These are phyloP conservation scores for Vicia villosa DNA, from an alignment of 306 rosid species.

Conservation along the genomic window DNA sequence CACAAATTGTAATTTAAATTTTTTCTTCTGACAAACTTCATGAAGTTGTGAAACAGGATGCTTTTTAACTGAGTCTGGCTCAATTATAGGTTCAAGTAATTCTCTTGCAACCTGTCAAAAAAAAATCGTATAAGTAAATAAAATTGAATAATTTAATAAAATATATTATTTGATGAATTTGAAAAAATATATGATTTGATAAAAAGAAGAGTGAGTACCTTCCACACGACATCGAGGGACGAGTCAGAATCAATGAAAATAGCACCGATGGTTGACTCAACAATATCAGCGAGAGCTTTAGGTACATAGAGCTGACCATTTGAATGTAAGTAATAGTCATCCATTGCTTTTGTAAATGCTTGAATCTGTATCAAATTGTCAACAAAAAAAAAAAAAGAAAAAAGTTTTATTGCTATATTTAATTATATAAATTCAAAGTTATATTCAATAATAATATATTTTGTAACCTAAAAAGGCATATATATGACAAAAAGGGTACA, in stretches of 20 bases:
- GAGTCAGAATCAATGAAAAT: neutral
- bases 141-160: neutral
- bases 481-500: too few species aligned
- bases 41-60: neutral
- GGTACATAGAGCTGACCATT: neutral
- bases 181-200: neutral
- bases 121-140: neutral
- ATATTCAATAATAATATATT: too few species aligned
- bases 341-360: neutral
- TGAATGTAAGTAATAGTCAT: neutral
- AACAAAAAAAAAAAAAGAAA: neutral
- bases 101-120: neutral
- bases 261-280: conserved; percentile 1
- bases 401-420: too few species aligned
- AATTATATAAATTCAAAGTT: too few species aligned
- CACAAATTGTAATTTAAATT: neutral
- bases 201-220: neutral
- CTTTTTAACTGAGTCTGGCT: neutral
- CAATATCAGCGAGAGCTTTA: neutral
- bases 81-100: neutral
- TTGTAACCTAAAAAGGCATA: too few species aligned
- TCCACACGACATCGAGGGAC: neutral
- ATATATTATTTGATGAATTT: neutral
- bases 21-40: neutral
- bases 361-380: neutral